phyloP scores from a whole-genome alignment of 2,329 filamentous ascomycete genomes.

The Hypoxylon sp. region DNA sequence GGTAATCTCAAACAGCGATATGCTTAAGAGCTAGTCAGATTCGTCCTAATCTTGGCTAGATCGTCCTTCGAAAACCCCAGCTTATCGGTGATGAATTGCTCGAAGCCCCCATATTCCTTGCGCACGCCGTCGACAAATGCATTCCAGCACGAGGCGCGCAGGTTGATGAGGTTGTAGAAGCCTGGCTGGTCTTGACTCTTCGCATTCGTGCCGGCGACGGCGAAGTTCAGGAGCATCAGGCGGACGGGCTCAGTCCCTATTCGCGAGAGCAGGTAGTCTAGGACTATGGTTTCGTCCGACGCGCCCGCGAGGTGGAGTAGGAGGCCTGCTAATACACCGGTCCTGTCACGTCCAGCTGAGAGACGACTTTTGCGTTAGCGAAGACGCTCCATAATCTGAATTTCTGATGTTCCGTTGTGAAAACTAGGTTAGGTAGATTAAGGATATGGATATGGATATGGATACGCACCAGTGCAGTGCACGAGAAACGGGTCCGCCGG shows the following conservation, averaged over 20 bases:
- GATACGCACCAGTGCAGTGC: constrained; percentile 65
- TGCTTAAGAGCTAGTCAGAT: constrained; percentile 52
- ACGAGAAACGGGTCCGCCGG: constrained; percentile 62
- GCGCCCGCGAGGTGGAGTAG: constrained; percentile 65
- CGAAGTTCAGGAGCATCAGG: constrained; percentile 60
- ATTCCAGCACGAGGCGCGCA: constrained; percentile 60
- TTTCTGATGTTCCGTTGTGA: not conserved
- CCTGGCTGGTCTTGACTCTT: constrained; percentile 58
- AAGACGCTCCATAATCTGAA: not conserved
- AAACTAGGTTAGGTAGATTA: too few species aligned
- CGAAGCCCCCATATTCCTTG: constrained; percentile 62
- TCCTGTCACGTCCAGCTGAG: constrained; percentile 66
- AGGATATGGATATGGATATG: too few species aligned
- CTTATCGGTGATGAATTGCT: constrained; percentile 59
- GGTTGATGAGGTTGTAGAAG: constrained; percentile 61
- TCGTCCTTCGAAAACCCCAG: constrained; percentile 63
- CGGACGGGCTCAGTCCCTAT: constrained; percentile 66
- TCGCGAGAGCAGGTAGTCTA: constrained; percentile 67
- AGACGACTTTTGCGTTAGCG: constrained; percentile 8
- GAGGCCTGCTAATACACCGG: constrained; percentile 64
- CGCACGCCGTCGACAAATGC: constrained; percentile 60
- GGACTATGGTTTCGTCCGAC: constrained; percentile 55
- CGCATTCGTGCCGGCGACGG: constrained; percentile 55
- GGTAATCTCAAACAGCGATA: not conserved
- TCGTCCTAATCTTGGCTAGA: constrained; percentile 60